A percentile compares a stretch with the other conserved stretches of the same genome.
Evolutionary conservation across 2,329 filamentous ascomycete genomes (phyloP).

Genomic region (Sodiomyces alkalinus): DNA sequence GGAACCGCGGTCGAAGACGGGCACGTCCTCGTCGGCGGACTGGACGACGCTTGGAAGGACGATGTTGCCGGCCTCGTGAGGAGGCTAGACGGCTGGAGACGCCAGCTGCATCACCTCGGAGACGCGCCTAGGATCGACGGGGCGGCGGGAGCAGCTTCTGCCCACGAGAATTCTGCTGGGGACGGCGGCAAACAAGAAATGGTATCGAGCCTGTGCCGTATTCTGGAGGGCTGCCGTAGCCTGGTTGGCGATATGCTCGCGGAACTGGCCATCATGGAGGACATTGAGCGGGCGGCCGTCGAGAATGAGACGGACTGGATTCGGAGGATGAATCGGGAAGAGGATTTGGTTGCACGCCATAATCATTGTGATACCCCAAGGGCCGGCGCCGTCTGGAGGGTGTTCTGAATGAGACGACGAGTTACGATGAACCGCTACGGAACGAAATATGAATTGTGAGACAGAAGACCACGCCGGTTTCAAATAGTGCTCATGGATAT

Average conservation of each 20-base stretch:
- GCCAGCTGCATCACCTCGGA: constrained; percentile 32
- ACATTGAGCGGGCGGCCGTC: constrained; percentile 42
- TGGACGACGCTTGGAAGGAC: constrained; percentile 43
- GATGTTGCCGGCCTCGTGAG: constrained; percentile 37
- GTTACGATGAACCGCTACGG: too few species aligned
- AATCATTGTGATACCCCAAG: constrained; percentile 18
- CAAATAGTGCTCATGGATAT: too few species aligned
- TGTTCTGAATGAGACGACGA: too few species aligned
- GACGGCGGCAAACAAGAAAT: constrained; percentile 8
- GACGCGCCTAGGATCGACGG: constrained; percentile 8
- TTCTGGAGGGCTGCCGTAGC: constrained; percentile 29
- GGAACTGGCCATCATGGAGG: constrained; percentile 47
- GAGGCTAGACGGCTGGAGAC: constrained; percentile 38
- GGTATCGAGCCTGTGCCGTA: constrained; percentile 25
- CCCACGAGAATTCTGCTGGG: too few species aligned
- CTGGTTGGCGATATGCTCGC: constrained; percentile 43
- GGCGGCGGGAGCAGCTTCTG: constrained; percentile 6
- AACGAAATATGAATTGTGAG: too few species aligned
- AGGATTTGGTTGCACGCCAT: constrained; percentile 16
- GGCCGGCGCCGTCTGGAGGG: constrained; percentile 34
- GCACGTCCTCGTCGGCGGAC: constrained; percentile 34
- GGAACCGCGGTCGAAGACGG: constrained; percentile 19
- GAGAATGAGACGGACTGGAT: constrained; percentile 45
- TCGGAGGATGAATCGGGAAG: constrained; percentile 31
- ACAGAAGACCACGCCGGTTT: too few species aligned